Evolutionary conservation across 2,329 filamentous ascomycete species (phyloP).

Genomic region (Dichotomopilus funicola): DNA sequence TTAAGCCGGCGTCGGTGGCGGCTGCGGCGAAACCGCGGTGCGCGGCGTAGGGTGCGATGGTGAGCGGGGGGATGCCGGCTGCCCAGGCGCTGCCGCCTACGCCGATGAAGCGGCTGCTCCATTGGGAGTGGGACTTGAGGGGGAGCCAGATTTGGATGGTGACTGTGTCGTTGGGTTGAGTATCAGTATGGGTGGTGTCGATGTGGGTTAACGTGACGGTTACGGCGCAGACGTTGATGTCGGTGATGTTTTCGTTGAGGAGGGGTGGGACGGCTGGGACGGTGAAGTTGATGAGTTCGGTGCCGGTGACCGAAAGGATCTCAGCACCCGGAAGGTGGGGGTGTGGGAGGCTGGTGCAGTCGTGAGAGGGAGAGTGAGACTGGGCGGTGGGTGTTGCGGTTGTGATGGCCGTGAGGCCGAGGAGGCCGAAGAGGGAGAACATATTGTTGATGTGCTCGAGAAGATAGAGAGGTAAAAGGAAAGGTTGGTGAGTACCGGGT

Average conservation of each 20-base stretch:
- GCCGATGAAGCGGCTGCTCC: constrained; percentile 1
- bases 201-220: not conserved
- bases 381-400: not conserved
- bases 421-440: not conserved
- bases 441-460: not conserved
- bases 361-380: not conserved
- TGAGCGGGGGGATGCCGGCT: not conserved
- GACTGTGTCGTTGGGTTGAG: constrained; percentile 1
- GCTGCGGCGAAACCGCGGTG: not conserved
- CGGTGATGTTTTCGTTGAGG: not conserved
- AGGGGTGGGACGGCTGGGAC: not conserved
- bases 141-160: constrained; percentile 3
- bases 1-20: not conserved
- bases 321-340: not conserved
- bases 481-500: too few relatives aligned
- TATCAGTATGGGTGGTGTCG: not conserved
- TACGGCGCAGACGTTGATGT: constrained; percentile 5
- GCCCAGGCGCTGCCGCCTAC: constrained; percentile 2
- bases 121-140: not conserved
- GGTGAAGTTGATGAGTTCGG: not conserved
- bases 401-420: not conserved
- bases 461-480: too few relatives aligned
- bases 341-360: not conserved
- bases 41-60: not conserved
- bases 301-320: not conserved